Evolutionary conservation across 352 stramenopile species (phyloP).

Genomic region (Globisporangium emineosum): DNA sequence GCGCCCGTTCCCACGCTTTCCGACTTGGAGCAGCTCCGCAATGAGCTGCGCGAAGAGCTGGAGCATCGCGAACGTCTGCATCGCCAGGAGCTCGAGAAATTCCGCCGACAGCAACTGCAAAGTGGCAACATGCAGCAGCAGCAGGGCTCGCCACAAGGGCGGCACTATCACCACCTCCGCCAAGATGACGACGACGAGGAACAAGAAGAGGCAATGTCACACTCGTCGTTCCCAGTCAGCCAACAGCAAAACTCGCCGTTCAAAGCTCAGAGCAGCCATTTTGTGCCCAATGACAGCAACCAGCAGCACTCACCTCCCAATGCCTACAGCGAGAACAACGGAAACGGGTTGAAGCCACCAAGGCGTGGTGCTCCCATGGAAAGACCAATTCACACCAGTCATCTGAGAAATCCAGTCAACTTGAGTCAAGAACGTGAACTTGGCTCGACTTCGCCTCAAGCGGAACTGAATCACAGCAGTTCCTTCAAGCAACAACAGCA

Average conservation of each 20-base stretch:
- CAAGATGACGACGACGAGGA: not conserved
- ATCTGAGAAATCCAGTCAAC: not conserved
- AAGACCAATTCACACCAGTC: not conserved
- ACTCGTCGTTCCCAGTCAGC: not conserved
- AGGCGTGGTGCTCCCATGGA: not conserved
- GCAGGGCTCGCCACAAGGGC: not conserved
- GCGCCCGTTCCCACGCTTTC: constrained; percentile 29
- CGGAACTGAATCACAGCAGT: not conserved
- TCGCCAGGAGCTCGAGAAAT: constrained; percentile 38
- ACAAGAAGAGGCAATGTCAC: not conserved
- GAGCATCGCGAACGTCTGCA: constrained; percentile 46
- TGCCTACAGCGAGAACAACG: not conserved
- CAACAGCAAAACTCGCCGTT: not conserved
- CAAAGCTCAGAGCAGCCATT: not conserved
- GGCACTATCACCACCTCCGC: not conserved
- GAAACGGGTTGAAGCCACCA: not conserved
- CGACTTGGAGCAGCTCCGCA: constrained; percentile 57
- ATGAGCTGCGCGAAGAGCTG: constrained; percentile 48
- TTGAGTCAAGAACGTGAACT: constrained; percentile 9
- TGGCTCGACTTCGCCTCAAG: constrained; percentile 6
- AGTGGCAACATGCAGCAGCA: not conserved
- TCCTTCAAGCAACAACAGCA: not conserved
- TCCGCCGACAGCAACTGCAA: constrained; percentile 25
- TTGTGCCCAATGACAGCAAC: not conserved
- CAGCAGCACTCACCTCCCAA: not conserved